Evolutionary conservation across 2,329 filamentous ascomycete species (phyloP).

Genomic region (Hymenoscyphus scutula): DNA sequence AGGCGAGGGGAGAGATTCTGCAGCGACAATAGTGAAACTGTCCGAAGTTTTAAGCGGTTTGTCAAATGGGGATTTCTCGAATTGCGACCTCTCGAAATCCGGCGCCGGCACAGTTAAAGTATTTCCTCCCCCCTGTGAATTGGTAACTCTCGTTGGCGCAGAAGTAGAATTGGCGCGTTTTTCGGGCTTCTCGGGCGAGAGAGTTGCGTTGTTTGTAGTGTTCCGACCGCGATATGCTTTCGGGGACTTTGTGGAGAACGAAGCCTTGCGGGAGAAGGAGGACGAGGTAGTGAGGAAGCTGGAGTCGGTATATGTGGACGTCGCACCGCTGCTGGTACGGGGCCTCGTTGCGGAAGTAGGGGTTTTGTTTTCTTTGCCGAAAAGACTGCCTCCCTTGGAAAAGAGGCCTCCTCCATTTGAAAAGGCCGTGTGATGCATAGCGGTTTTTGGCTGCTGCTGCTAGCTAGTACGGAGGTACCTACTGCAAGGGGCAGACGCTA

Average conservation of each 20-base stretch:
- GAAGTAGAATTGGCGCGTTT: conserved; percentile 23
- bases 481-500: not conserved
- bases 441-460: conserved; percentile 3
- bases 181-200: conserved; percentile 18
- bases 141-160: conserved; percentile 18
- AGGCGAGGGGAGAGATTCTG: conserved; percentile 20
- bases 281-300: conserved; percentile 46
- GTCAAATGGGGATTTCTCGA: not conserved
- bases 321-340: conserved; percentile 30
- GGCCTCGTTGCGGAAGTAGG: conserved; percentile 30
- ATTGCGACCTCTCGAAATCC: conserved; percentile 4
- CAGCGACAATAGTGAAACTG: conserved; percentile 23
- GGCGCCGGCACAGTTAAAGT: conserved; percentile 7
- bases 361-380: conserved; percentile 28
- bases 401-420: conserved; percentile 17
- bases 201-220: conserved; percentile 23
- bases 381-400: conserved; percentile 25
- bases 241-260: conserved; percentile 38
- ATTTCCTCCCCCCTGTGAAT: conserved; percentile 8
- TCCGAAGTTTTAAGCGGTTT: conserved; percentile 23
- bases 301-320: conserved; percentile 24
- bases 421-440: conserved; percentile 21
- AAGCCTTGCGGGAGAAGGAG: conserved; percentile 44
- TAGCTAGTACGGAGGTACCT: too few relatives aligned
- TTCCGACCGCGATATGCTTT: conserved; percentile 40